Conservation (phyloP, 1,284 basidiomycete genomes). For the Ganoderma lucidum region DNA sequence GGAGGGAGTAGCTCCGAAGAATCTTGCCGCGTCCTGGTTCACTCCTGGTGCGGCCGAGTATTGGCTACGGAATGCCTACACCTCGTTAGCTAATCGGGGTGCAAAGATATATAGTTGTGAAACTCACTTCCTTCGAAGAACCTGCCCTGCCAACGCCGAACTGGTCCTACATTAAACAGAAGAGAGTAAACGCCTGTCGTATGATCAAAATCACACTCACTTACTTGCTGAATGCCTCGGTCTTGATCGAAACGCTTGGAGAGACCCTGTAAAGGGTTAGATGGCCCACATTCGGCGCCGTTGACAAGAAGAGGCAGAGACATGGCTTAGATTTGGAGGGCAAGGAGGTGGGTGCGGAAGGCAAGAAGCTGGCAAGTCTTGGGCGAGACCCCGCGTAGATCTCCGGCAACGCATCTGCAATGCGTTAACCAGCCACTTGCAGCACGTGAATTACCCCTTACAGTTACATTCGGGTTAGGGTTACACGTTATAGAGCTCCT, state of each 20-base stretch:
- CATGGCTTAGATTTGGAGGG: conserved; percentile 54
- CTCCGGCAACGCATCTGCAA: background rate
- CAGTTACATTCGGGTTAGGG: background rate
- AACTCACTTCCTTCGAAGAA: conserved; percentile 63
- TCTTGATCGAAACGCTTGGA: conserved; percentile 82
- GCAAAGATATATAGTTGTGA: background rate
- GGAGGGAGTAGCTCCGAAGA: conserved; percentile 58
- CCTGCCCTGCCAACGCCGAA: conserved; percentile 64
- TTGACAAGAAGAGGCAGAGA: conserved; percentile 78
- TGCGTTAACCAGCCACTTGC: background rate
- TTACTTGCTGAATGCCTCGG: conserved; percentile 79
- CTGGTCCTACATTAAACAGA: conserved; percentile 57
- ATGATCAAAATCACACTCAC: conserved; percentile 4
- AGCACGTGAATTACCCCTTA: conserved; percentile 6
- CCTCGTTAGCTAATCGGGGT: conserved; percentile 22
- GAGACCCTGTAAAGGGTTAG: conserved; percentile 81
- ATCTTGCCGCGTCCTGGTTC: conserved; percentile 72
- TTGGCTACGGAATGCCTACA: conserved; percentile 68
- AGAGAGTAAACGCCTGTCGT: background rate
- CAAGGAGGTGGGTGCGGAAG: background rate
- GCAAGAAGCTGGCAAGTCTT: background rate
- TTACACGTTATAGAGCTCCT: no score
- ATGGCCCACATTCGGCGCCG: conserved; percentile 82
- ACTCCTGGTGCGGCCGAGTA: conserved; percentile 50
- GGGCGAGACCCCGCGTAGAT: background rate